Conservation (phyloP, 2,329 filamentous ascomycete species). For the Blastomyces silverae region DNA sequence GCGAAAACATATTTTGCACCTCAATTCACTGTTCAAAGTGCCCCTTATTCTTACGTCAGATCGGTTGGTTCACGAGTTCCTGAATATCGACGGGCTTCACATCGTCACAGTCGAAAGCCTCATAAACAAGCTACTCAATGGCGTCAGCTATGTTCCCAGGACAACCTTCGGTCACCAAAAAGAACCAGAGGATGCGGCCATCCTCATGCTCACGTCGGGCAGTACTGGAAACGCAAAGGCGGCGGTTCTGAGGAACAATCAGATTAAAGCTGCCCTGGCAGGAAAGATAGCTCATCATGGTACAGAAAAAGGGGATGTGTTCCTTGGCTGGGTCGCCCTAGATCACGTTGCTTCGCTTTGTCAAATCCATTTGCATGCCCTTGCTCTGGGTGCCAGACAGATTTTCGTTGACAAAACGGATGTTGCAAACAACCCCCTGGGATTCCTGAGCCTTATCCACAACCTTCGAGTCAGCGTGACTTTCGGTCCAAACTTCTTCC, state of each 20-base stretch:
- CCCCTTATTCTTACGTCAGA: constrained; percentile 26
- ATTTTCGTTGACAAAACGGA: constrained; percentile 42
- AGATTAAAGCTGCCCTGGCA: constrained; percentile 39
- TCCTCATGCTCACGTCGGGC: constrained; percentile 50
- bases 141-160: background rate
- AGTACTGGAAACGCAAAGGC: constrained; percentile 49
- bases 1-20: constrained; percentile 28
- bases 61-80: constrained; percentile 20
- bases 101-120: constrained; percentile 18
- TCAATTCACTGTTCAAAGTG: constrained; percentile 24
- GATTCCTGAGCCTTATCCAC: constrained; percentile 39
- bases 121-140: background rate
- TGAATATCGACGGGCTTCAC: constrained; percentile 18
- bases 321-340: constrained; percentile 47
- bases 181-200: constrained; percentile 24
- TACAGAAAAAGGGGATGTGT: constrained; percentile 28
- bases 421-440: constrained; percentile 36
- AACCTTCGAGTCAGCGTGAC: constrained; percentile 29
- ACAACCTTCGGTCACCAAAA: constrained; percentile 17
- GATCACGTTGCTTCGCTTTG: constrained; percentile 51
- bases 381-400: constrained; percentile 40
- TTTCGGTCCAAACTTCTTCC: constrained; percentile 34
- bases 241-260: constrained; percentile 41
- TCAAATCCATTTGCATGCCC: constrained; percentile 48
- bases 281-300: constrained; percentile 36